These are phyloP conservation scores for Citrus trifoliata DNA, from an alignment of 345 rosid genomes.

Conservation along the genomic window DNA sequence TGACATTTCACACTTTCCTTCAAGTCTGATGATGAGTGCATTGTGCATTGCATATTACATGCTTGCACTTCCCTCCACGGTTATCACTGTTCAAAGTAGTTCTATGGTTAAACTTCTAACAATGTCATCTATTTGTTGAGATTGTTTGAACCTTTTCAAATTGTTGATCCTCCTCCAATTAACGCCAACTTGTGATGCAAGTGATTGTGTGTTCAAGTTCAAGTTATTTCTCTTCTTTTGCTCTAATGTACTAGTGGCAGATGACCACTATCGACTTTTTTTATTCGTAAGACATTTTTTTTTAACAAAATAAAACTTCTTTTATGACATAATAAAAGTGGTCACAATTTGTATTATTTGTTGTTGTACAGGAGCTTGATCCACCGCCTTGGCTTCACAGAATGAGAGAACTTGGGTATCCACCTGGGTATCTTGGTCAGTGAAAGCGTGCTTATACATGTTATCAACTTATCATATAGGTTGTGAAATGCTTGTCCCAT, in stretches of 20 bases:
- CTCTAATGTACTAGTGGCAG: neutral
- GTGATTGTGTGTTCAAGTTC: constrained; percentile 1
- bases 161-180: neutral
- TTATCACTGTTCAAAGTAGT: neutral
- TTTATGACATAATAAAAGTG: neutral
- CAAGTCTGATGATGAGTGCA: neutral
- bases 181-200: neutral
- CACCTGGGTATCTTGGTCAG: constrained; percentile 90
- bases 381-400: constrained; percentile 98
- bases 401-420: constrained; percentile 96
- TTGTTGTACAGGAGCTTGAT: constrained; percentile 71
- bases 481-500: neutral
- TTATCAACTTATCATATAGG: neutral
- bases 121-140: neutral
- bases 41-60: neutral
- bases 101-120: neutral
- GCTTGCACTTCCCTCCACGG: neutral
- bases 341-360: neutral
- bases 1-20: neutral
- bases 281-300: neutral
- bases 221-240: neutral
- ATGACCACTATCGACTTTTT: neutral
- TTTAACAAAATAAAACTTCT: neutral
- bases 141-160: neutral
- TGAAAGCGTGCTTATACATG: neutral